A percentile compares a stretch with the other conserved stretches of the same genome.
These are phyloP conservation scores for Mariannaea elegans DNA, from an alignment of 2,329 filamentous ascomycete genomes.

Conservation along the genomic window DNA sequence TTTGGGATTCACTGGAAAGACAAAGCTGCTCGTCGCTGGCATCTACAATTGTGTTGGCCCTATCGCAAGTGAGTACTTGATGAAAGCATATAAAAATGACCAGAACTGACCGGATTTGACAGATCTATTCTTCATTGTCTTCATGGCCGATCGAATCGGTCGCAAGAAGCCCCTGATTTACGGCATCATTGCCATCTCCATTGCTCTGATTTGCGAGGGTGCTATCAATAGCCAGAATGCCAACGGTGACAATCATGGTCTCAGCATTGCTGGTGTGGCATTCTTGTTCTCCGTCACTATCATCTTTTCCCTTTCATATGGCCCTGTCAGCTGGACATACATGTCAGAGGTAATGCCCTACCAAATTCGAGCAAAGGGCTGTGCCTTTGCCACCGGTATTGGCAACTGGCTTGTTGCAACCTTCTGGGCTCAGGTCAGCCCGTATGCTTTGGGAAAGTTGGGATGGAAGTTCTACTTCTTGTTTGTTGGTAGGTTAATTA, in stretches of 20 bases:
- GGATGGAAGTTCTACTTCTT: slow-evolving; percentile 50
- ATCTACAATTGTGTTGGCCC: slow-evolving; percentile 70
- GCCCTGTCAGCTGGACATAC: slow-evolving; percentile 65
- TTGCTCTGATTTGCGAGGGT: slow-evolving; percentile 66
- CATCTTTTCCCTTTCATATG: slow-evolving; percentile 63
- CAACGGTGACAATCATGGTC: slow-evolving; percentile 45
- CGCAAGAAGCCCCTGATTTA: slow-evolving; percentile 72
- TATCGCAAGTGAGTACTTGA: slow-evolving; percentile 50
- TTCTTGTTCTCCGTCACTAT: slow-evolving; percentile 65
- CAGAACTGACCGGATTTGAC: neutral
- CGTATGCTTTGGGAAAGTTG: slow-evolving; percentile 54
- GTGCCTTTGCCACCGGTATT: slow-evolving; percentile 37
- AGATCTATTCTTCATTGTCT: slow-evolving; percentile 64
- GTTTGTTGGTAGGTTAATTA: slow-evolving; percentile 40
- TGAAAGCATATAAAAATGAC: neutral
- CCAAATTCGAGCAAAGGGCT: slow-evolving; percentile 59
- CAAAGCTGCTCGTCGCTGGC: slow-evolving; percentile 63
- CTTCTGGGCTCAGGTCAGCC: slow-evolving; percentile 66
- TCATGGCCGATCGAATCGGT: slow-evolving; percentile 68
- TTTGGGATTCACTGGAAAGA: slow-evolving; percentile 58
- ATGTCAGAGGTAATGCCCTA: slow-evolving; percentile 70
- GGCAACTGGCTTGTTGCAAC: slow-evolving; percentile 45
- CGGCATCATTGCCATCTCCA: slow-evolving; percentile 65
- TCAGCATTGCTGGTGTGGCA: slow-evolving; percentile 66
- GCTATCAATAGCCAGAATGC: slow-evolving; percentile 61